Evolutionary conservation across 768 basidiomycete genomes (phyloP).

Genomic region (Podaxis sp.): DNA sequence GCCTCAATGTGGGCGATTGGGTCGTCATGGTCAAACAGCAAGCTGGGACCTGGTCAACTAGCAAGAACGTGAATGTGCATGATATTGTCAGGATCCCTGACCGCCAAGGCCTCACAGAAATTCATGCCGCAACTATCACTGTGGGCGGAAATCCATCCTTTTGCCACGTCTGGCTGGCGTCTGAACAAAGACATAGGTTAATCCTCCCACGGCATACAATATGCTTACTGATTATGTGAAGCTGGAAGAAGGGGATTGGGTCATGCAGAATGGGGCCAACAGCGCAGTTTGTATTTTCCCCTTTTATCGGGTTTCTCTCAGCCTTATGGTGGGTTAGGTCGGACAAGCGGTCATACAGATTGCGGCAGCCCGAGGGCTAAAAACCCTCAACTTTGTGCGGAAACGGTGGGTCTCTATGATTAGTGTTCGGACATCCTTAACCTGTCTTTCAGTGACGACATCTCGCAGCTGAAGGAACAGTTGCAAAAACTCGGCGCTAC

Average conservation of each 20-base stretch:
- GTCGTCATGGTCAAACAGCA: slow-evolving; percentile 70
- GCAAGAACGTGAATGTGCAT: slow-evolving; percentile 45
- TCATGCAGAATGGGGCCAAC: slow-evolving; percentile 86
- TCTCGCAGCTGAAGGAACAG: slow-evolving; percentile 46
- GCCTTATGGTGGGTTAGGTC: slow-evolving; percentile 40
- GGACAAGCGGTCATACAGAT: slow-evolving; percentile 88
- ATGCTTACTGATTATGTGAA: slow-evolving; percentile 73
- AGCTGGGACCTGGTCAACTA: slow-evolving; percentile 72
- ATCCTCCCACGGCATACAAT: slow-evolving; percentile 81
- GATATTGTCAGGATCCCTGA: slow-evolving; percentile 65
- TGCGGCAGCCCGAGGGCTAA: slow-evolving; percentile 65
- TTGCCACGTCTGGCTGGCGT: background rate
- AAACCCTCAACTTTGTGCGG: slow-evolving; percentile 82
- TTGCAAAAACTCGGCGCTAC: slow-evolving; percentile 68
- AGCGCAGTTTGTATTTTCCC: slow-evolving; percentile 56
- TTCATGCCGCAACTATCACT: slow-evolving; percentile 72
- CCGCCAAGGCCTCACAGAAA: slow-evolving; percentile 46
- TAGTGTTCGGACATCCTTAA: background rate
- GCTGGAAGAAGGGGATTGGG: slow-evolving; percentile 70
- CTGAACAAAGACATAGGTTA: slow-evolving; percentile 47
- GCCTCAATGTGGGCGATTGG: slow-evolving; percentile 62
- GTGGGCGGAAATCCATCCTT: slow-evolving; percentile 35
- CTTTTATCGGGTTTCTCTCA: background rate
- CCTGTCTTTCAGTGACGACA: slow-evolving; percentile 42
- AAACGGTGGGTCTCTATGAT: slow-evolving; percentile 44